Conservation (phyloP, 352 stramenopile genomes). For the Globisporangium heterothallicum region DNA sequence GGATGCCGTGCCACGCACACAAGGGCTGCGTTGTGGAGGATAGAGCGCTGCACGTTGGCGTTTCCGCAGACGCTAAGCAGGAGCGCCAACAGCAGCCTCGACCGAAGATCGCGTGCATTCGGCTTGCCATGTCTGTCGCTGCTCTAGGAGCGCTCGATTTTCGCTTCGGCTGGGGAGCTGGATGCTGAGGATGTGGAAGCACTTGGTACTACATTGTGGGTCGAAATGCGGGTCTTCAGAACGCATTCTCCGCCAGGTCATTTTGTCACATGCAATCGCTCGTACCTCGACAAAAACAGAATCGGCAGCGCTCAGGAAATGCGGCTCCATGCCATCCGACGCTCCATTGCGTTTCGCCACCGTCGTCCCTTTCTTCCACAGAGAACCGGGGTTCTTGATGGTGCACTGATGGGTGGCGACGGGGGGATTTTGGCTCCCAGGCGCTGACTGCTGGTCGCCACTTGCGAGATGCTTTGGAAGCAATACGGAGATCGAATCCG, state of each 20-base stretch:
- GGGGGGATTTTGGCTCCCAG: no score
- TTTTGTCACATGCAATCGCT: no score
- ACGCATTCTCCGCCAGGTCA: no score
- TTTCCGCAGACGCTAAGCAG: constrained; percentile 13
- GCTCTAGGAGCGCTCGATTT: background rate
- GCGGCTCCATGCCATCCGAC: background rate
- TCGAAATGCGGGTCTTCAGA: background rate
- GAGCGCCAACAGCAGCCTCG: constrained; percentile 30
- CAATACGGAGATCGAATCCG: constrained; percentile 25
- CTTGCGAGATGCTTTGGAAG: constrained; percentile 3
- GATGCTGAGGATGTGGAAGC: no score
- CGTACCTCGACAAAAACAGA: constrained; percentile 14
- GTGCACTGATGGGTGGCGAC: constrained; percentile 14
- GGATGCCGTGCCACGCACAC: constrained; percentile 25
- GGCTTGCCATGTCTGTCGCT: background rate
- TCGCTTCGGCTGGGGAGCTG: no score
- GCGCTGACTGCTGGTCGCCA: background rate
- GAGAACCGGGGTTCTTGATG: constrained; percentile 22
- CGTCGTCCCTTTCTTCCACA: constrained; percentile 12
- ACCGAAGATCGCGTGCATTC: constrained; percentile 14
- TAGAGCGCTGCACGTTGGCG: background rate
- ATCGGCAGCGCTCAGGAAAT: constrained; percentile 5
- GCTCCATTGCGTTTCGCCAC: background rate
- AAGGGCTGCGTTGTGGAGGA: constrained; percentile 9
- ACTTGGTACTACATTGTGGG: background rate